Evolutionary conservation across 2,329 filamentous ascomycete genomes (phyloP), one percentile per base, ranked within the genome.

Genomic region (Fusarium aywerte): DNA sequence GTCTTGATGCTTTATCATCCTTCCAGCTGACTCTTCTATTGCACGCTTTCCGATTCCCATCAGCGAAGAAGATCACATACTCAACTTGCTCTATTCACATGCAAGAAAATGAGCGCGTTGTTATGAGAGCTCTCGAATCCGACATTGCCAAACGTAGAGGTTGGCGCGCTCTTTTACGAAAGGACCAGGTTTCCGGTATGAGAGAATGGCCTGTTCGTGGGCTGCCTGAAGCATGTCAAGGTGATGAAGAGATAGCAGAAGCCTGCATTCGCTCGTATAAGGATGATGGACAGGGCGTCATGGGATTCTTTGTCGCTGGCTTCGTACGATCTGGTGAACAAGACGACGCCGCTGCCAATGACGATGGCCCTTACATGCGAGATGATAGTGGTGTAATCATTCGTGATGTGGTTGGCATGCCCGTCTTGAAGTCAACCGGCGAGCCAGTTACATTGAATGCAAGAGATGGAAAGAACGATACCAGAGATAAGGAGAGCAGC

Each of bases 241-340:
- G 84, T 2, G 80, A 88, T 50, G 74, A 82, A 38, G 78, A 82
- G 4, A 76, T 92, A 2, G 86, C 89, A 7, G 89, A 95, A 25
- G 91, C 86, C 4, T 97, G 93, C 74, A 90, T 97, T 56, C 84
- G 95, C 59, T 92, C 92, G 31, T 90, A 91, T 77, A 92, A 94
- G 71, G 91, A 88, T 25, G 93, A 95, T 70, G 89, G 89, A 11
- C 87, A 91, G 65, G 93, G 93, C 0, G 92, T 94, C 1, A 97
- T 97, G 87, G 95, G 96, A 0, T 98, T 99, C 79, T 99, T 99
- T 72, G 92, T 97, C 20, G 93, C 89, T n/a, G 92, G 86, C 0
- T 97, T 99, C 78, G 85, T 92, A 4, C 75, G 77, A 38, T 58
- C 62, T n/a, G 68, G 40, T 10, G 59, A 36, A 38, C 61, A 66